Conservation (phyloP, 73 alveolate species). For the Uronychia setigera region DNA sequence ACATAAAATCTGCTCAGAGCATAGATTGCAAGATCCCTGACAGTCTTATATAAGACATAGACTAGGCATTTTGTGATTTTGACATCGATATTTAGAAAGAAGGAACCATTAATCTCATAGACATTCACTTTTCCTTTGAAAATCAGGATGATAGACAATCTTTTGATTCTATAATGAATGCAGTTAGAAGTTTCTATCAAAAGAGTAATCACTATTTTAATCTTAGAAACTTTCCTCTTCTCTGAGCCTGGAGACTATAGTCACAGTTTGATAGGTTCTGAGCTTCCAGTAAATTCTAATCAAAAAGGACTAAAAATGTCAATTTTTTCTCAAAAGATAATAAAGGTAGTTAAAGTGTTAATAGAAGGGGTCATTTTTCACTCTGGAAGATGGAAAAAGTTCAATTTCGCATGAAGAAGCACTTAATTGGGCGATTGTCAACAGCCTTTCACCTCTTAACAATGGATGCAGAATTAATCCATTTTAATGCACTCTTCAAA, state of each 20-base stretch:
- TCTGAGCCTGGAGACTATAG: conserved; percentile 44
- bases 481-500: too few relatives aligned
- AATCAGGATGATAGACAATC: neutral
- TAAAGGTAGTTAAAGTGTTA: neutral
- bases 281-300: conserved; percentile 3
- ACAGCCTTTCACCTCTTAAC: conserved; percentile 57
- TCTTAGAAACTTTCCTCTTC: conserved; percentile 4
- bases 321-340: neutral
- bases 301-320: neutral
- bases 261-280: neutral
- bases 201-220: neutral
- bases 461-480: conserved; percentile 69
- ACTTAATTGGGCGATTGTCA: conserved; percentile 55
- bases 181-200: neutral
- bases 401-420: conserved; percentile 58
- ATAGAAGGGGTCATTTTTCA: conserved; percentile 33
- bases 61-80: neutral
- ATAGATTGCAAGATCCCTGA: neutral
- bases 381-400: conserved; percentile 62
- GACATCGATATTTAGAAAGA: neutral
- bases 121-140: neutral
- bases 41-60: neutral
- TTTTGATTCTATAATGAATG: neutral
- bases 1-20: neutral
- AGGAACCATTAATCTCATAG: neutral